These are phyloP conservation scores for Pontederia crassipes DNA, from an alignment of 176 grass and related monocot species.

Conservation along the genomic window DNA sequence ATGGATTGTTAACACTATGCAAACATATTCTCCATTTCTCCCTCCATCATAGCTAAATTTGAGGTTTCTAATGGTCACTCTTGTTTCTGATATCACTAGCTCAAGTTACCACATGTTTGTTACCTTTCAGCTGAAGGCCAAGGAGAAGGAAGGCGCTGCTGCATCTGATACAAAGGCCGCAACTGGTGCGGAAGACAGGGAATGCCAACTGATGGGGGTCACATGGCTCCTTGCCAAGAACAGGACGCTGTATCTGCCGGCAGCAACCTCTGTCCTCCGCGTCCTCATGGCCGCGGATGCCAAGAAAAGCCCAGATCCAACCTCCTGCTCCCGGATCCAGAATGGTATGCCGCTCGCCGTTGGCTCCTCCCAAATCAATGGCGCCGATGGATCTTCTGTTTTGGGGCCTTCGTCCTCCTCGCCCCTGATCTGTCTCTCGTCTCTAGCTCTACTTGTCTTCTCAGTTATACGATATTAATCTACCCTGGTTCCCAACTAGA, in stretches of 20 bases:
- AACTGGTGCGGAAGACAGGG: background rate
- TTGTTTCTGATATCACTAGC: background rate
- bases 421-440: background rate
- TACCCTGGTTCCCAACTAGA: no score
- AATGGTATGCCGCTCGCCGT: slow-evolving; percentile 13
- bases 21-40: no score
- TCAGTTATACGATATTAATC: background rate
- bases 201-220: slow-evolving; percentile 20
- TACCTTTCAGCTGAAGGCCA: slow-evolving; percentile 1
- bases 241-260: slow-evolving; percentile 4
- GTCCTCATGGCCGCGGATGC: background rate
- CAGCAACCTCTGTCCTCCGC: slow-evolving; percentile 14
- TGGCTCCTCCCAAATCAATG: background rate
- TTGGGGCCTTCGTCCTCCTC: background rate
- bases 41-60: no score
- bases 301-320: background rate
- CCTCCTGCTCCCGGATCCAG: background rate
- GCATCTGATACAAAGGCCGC: background rate
- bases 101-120: background rate
- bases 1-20: no score
- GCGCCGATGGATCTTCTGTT: background rate
- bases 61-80: no score
- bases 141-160: background rate
- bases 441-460: background rate
- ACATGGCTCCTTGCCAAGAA: slow-evolving; percentile 19